Evolutionary conservation across 371 early-diverging fungal species (phyloP).

Genomic region (Rhizopus sp.): DNA sequence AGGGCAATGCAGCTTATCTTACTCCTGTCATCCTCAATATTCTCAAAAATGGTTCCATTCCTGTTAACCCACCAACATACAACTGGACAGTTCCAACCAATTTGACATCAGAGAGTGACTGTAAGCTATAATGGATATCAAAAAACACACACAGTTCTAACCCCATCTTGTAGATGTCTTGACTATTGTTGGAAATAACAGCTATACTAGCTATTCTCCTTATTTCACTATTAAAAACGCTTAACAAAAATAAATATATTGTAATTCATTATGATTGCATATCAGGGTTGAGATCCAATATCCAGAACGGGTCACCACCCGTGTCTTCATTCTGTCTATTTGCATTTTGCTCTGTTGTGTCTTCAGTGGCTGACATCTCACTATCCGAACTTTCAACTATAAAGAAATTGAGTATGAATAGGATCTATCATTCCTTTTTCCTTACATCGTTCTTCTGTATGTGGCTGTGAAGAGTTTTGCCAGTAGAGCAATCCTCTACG

Average conservation of each 20-base stretch:
- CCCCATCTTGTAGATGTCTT: constrained; percentile 11
- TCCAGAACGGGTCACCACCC: constrained; percentile 48
- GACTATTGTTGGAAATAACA: constrained; percentile 11
- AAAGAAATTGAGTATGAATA: constrained; percentile 7
- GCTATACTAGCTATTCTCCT: constrained; percentile 10
- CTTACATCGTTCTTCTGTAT: constrained; percentile 41
- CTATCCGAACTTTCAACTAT: constrained; percentile 47
- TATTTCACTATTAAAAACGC: constrained; percentile 7
- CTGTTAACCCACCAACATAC: constrained; percentile 8
- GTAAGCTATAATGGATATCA: constrained; percentile 10
- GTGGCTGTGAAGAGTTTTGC: constrained; percentile 37
- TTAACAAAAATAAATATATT: constrained; percentile 1
- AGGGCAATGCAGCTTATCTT: constrained; percentile 14
- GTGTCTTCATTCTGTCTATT: constrained; percentile 31
- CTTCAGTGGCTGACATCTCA: constrained; percentile 36
- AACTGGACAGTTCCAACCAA: constrained; percentile 20
- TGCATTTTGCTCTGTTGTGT: constrained; percentile 16
- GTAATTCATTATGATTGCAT: constrained; percentile 19
- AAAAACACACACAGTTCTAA: not conserved
- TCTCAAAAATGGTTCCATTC: constrained; percentile 15
- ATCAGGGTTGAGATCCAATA: constrained; percentile 56
- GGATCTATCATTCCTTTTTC: not conserved
- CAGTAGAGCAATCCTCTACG: constrained; percentile 48
- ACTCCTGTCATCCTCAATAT: constrained; percentile 11
- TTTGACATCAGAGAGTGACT: constrained; percentile 11